A percentile compares a stretch with the other conserved stretches of the same genome.
Evolutionary conservation across 2,329 filamentous ascomycete genomes (phyloP).

Genomic region (Ceratocystis eucalypticola): DNA sequence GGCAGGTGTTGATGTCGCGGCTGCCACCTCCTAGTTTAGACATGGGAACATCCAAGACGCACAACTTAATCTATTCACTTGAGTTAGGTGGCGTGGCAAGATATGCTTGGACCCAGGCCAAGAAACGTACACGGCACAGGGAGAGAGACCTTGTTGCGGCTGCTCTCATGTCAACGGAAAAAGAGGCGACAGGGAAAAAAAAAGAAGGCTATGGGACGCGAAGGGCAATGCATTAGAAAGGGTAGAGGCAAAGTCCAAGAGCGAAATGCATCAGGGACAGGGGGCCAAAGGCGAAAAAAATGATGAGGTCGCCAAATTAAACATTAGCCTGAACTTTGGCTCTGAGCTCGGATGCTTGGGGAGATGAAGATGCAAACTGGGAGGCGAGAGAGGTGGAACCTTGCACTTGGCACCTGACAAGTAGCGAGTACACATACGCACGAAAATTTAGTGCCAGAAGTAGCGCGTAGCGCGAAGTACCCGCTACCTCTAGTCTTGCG

Average conservation of each 20-base stretch:
- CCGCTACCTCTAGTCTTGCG: not conserved
- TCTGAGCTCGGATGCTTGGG: not conserved
- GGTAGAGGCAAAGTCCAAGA: no score
- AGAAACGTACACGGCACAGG: no score
- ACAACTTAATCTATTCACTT: no score
- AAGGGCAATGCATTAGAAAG: conserved; percentile 1
- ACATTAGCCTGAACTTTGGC: conserved; percentile 3
- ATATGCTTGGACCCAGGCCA: no score
- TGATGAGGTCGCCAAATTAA: conserved; percentile 4
- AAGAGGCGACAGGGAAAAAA: no score
- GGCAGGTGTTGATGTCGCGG: no score
- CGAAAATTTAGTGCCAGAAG: not conserved
- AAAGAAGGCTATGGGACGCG: not conserved
- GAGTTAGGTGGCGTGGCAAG: no score
- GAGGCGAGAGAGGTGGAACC: not conserved
- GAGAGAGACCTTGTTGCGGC: no score
- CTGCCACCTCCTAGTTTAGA: no score
- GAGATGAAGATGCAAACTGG: not conserved
- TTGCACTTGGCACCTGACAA: not conserved
- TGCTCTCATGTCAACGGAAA: no score
- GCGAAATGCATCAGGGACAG: not conserved
- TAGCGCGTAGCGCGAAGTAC: not conserved
- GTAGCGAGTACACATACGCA: not conserved
- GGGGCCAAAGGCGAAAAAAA: not conserved
- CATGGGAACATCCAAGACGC: no score